These are phyloP conservation scores for Penicillium samsonianum DNA, from an alignment of 495 filamentous ascomycete genomes.

Conservation along the genomic window DNA sequence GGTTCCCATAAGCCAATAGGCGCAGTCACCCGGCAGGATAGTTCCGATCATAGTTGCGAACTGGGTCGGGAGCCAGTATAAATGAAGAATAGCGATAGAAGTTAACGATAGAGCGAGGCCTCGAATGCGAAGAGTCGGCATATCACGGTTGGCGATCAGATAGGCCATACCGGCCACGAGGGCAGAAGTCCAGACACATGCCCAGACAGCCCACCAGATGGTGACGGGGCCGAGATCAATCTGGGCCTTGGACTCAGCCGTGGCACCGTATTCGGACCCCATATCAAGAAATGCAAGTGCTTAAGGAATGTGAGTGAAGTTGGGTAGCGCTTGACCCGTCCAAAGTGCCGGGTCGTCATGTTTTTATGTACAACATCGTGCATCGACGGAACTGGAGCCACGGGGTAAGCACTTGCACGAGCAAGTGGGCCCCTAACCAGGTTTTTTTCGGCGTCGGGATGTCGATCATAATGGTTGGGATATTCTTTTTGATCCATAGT, in stretches of 20 bases:
- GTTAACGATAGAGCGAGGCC: slow-evolving; percentile 59
- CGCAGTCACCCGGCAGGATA: slow-evolving; percentile 54
- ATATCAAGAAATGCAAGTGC: slow-evolving; percentile 22
- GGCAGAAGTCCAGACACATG: slow-evolving; percentile 54
- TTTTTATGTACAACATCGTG: neutral
- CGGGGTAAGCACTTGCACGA: slow-evolving; percentile 5
- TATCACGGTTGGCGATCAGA: slow-evolving; percentile 55
- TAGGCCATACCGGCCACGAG: slow-evolving; percentile 54
- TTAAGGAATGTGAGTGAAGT: slow-evolving; percentile 36
- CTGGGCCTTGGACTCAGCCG: slow-evolving; percentile 31
- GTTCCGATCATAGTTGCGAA: slow-evolving; percentile 62
- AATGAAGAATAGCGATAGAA: slow-evolving; percentile 61
- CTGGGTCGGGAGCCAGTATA: slow-evolving; percentile 62
- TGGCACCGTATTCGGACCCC: slow-evolving; percentile 41
- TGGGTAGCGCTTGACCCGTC: slow-evolving; percentile 24
- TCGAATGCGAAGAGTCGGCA: slow-evolving; percentile 63
- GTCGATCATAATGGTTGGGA: neutral
- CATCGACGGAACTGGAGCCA: neutral
- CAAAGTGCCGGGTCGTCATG: slow-evolving; percentile 3
- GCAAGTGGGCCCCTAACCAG: slow-evolving; percentile 2
- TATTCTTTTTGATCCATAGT: neutral
- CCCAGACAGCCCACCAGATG: slow-evolving; percentile 40
- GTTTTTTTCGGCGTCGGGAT: neutral
- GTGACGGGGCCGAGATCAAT: slow-evolving; percentile 28
- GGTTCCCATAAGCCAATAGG: slow-evolving; percentile 77